Percentiles rank a stretch among this genome's conserved stretches.
phyloP scores from a whole-genome alignment of 257 asterid genomes.

The Solanum tacnaense region DNA sequence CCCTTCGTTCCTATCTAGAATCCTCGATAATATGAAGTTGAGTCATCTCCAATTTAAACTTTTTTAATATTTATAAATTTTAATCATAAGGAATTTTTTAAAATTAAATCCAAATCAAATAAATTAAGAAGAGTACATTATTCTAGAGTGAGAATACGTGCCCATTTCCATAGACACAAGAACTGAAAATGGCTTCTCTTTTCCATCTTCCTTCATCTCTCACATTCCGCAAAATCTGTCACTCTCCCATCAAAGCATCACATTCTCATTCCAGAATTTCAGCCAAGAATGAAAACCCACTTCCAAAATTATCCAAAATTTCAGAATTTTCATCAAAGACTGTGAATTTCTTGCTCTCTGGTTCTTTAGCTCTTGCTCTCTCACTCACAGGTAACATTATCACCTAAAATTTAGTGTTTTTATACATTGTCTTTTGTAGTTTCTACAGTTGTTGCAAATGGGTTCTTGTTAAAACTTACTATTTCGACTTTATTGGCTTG shows the following conservation, averaged over 20 bases:
- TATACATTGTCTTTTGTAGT: background rate
- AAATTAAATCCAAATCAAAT: background rate
- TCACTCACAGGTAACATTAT: slow-evolving; percentile 47
- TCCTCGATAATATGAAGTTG: no score
- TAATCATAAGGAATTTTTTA: no score
- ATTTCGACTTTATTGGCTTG: background rate
- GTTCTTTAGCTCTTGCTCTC: slow-evolving; percentile 58
- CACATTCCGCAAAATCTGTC: background rate
- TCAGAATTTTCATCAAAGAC: slow-evolving; percentile 40
- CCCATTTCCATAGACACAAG: background rate
- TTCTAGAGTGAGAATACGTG: background rate
- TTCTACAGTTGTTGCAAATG: background rate
- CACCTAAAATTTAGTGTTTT: background rate
- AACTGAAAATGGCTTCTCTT: slow-evolving; percentile 27
- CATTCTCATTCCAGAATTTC: background rate
- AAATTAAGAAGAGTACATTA: background rate
- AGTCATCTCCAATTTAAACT: fast-evolving
- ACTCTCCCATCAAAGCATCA: slow-evolving; percentile 17
- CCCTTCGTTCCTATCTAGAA: fast-evolving
- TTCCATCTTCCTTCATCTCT: slow-evolving; percentile 28
- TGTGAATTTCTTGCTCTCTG: slow-evolving; percentile 45
- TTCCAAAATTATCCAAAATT: slow-evolving; percentile 12
- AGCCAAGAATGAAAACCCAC: slow-evolving; percentile 1
- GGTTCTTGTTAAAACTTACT: background rate
- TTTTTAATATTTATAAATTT: no score